Conservation (phyloP, 805 yeast species). For the Metahyphopichia silvanorum region DNA sequence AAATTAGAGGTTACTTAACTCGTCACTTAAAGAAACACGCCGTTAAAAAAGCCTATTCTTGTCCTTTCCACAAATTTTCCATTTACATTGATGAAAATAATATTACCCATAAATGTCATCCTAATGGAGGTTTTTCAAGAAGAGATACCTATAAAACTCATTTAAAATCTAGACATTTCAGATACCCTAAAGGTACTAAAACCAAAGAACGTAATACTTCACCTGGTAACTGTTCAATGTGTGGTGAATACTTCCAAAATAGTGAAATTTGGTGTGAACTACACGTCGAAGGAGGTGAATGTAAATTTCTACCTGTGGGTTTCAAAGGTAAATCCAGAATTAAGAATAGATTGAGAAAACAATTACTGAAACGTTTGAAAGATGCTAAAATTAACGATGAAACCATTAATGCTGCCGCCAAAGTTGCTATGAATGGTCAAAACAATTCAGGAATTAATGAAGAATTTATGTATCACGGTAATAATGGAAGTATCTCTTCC, state of each 20-base stretch:
- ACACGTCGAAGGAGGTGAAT: slow-evolving; percentile 50
- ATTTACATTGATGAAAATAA: slow-evolving; percentile 37
- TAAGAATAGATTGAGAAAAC: slow-evolving; percentile 40
- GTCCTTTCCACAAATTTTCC: slow-evolving; percentile 47
- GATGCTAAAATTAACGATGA: slow-evolving; percentile 1
- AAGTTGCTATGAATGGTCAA: slow-evolving; percentile 3
- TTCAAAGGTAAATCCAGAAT: slow-evolving; percentile 43
- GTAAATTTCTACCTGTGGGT: slow-evolving; percentile 42
- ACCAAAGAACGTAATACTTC: slow-evolving; percentile 41
- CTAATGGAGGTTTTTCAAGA: slow-evolving; percentile 57
- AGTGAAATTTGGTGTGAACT: slow-evolving; percentile 51
- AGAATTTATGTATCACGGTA: slow-evolving; percentile 11
- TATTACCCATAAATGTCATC: slow-evolving; percentile 47
- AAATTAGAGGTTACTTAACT: slow-evolving; percentile 52
- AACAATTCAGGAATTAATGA: slow-evolving; percentile 14
- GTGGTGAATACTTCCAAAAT: slow-evolving; percentile 47
- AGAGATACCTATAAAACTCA: slow-evolving; percentile 60
- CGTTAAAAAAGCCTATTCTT: slow-evolving; percentile 46
- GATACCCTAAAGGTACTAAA: slow-evolving; percentile 54
- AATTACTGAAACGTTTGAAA: slow-evolving; percentile 20
- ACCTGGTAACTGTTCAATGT: slow-evolving; percentile 53
- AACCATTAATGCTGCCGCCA: slow-evolving; percentile 2
- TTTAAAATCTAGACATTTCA: slow-evolving; percentile 53
- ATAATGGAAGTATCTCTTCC: slow-evolving; percentile 10
- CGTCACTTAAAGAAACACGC: slow-evolving; percentile 55